These are phyloP conservation scores for Lodderomyces theae DNA, from an alignment of 1,139 yeast species.

Conservation along the genomic window DNA sequence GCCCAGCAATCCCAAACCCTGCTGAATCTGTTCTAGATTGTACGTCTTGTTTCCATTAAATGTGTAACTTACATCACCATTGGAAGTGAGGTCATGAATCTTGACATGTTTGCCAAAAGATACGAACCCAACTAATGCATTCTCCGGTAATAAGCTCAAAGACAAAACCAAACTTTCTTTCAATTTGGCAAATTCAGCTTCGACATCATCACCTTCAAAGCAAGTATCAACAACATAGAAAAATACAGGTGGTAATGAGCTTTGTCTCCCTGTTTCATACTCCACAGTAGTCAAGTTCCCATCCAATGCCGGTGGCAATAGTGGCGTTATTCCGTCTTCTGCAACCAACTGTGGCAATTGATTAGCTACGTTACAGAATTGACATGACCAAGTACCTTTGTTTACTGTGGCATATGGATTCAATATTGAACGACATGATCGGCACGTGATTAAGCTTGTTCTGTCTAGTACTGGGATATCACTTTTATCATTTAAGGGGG, in stretches of 20 bases:
- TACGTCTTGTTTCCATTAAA: conserved; percentile 65
- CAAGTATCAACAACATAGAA: conserved; percentile 69
- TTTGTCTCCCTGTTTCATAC: conserved; percentile 48
- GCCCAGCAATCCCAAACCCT: conserved; percentile 51
- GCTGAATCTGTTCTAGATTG: conserved; percentile 48
- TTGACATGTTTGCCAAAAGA: conserved; percentile 66
- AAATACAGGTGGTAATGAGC: conserved; percentile 50
- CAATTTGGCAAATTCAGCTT: conserved; percentile 43
- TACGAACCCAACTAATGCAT: conserved; percentile 56
- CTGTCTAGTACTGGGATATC: conserved; percentile 35
- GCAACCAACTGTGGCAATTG: conserved; percentile 26
- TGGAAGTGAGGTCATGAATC: conserved; percentile 53
- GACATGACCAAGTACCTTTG: conserved; percentile 58
- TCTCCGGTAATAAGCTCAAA: conserved; percentile 57
- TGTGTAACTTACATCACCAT: conserved; percentile 26
- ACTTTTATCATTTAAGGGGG: conserved; percentile 59
- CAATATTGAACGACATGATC: conserved; percentile 57
- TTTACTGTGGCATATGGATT: conserved; percentile 51
- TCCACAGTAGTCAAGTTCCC: conserved; percentile 57
- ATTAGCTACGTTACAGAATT: conserved; percentile 57
- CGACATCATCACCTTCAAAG: conserved; percentile 42
- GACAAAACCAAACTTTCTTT: conserved; percentile 55
- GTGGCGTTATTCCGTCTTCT: conserved; percentile 14
- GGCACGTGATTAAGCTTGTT: conserved; percentile 40
- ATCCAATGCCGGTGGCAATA: conserved; percentile 31